A percentile compares a stretch with the other conserved stretches of the same genome.
These are phyloP conservation scores for Grosmannia huntii DNA, from an alignment of 2,329 filamentous ascomycete species.

Conservation along the genomic window DNA sequence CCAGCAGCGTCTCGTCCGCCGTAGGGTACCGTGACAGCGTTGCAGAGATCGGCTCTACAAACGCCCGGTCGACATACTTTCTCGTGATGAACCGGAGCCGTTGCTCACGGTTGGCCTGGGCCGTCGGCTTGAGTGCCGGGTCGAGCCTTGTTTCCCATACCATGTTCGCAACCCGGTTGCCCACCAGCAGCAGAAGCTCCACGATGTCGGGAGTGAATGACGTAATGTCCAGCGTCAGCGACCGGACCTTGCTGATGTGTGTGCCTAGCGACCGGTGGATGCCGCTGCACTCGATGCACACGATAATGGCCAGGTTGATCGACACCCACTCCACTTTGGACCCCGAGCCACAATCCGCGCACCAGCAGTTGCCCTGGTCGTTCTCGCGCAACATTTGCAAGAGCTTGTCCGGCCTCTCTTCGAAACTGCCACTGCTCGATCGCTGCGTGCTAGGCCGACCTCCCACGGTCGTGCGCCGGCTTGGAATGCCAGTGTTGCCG, in stretches of 20 bases:
- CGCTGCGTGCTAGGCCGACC: conserved; percentile 64
- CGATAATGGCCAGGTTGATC: conserved; percentile 88
- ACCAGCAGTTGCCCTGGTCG: conserved; percentile 86
- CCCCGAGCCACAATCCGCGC: conserved; percentile 85
- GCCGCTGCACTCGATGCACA: conserved; percentile 96
- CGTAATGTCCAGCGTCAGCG: conserved; percentile 85
- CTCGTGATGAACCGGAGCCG: conserved; percentile 87
- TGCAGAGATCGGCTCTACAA: conserved; percentile 64
- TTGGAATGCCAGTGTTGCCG: conserved; percentile 43
- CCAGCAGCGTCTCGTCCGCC: conserved; percentile 77
- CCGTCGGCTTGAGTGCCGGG: conserved; percentile 54
- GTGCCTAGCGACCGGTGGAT: conserved; percentile 94
- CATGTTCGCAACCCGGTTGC: conserved; percentile 92
- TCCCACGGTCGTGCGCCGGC: conserved; percentile 81
- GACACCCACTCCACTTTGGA: conserved; percentile 98
- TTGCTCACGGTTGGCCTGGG: conserved; percentile 76
- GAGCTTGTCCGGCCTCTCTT: conserved; percentile 74
- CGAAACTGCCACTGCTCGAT: conserved; percentile 51
- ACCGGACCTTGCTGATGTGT: conserved; percentile 94
- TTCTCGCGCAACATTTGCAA: conserved; percentile 78
- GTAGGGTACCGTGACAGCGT: conserved; percentile 64
- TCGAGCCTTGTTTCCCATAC: conserved; percentile 88
- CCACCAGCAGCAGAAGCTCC: conserved; percentile 79
- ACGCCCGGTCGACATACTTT: conserved; percentile 81
- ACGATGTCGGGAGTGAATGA: conserved; percentile 97